These are phyloP conservation scores for Adansonia madagascariensis DNA, from an alignment of 441 rosid genomes.

Conservation along the genomic window DNA sequence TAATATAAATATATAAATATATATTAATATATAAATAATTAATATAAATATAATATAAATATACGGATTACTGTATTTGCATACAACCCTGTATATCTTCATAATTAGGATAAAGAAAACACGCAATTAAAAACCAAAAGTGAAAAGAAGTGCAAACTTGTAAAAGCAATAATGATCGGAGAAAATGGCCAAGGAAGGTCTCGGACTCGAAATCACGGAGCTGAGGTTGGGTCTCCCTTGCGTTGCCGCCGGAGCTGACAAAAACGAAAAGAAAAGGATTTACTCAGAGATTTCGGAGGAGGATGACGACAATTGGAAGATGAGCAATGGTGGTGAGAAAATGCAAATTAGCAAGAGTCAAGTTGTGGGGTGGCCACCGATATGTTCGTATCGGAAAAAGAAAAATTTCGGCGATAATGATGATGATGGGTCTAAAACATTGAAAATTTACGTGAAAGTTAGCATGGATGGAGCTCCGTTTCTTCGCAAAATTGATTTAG, in stretches of 20 bases:
- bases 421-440: conserved; percentile 23
- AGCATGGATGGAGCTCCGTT: conserved; percentile 94
- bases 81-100: background rate
- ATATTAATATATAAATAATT: too few relatives aligned
- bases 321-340: conserved; percentile 24
- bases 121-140: background rate
- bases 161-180: conserved; percentile 3
- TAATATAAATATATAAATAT: too few relatives aligned
- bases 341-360: conserved; percentile 42
- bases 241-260: conserved; percentile 23
- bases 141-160: background rate
- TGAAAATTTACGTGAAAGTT: conserved; percentile 78
- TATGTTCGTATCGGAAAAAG: conserved; percentile 72
- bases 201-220: conserved; percentile 83
- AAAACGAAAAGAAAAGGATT: conserved; percentile 71
- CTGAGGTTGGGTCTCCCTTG: conserved; percentile 85
- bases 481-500: conserved; percentile 80
- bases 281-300: conserved; percentile 59
- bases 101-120: too few relatives aligned
- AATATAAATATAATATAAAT: too few relatives aligned
- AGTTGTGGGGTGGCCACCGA: conserved; percentile 97
- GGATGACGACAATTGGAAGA: conserved; percentile 6
- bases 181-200: conserved; percentile 53
- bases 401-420: conserved; percentile 54
- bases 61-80: too few relatives aligned